Evolutionary conservation across 2,329 filamentous ascomycete species (phyloP).

Genomic region (Cladosporium austrohemisphaericum): DNA sequence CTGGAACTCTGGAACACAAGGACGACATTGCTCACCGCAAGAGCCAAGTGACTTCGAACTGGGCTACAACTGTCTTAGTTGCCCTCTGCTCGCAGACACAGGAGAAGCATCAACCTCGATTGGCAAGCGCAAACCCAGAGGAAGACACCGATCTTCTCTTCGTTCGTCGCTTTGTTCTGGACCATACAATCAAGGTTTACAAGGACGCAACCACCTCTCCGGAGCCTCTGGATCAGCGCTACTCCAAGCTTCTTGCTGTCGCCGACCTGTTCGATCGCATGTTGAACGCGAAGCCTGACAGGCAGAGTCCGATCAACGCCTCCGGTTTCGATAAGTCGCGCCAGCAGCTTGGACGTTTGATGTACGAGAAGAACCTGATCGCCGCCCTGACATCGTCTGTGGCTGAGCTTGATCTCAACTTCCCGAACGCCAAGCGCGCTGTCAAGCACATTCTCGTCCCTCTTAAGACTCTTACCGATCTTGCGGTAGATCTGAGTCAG

Average conservation of each 20-base stretch:
- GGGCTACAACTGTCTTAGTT: conserved; percentile 81
- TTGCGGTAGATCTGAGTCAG: conserved; percentile 80
- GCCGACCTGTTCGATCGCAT: conserved; percentile 92
- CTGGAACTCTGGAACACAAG: conserved; percentile 63
- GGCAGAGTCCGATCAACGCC: conserved; percentile 17
- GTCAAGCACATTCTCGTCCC: conserved; percentile 96
- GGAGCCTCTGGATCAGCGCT: conserved; percentile 79
- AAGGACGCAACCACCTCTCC: conserved; percentile 77
- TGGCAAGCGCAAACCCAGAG: conserved; percentile 60
- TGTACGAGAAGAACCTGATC: conserved; percentile 98
- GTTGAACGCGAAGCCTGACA: conserved; percentile 73
- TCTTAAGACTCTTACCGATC: conserved; percentile 79
- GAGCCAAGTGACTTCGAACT: conserved; percentile 75
- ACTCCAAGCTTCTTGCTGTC: conserved; percentile 79
- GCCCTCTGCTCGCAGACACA: conserved; percentile 83
- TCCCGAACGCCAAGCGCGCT: conserved; percentile 85
- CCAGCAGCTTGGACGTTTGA: conserved; percentile 82
- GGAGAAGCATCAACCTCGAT: conserved; percentile 61
- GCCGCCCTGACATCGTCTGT: conserved; percentile 85
- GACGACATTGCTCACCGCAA: conserved; percentile 80
- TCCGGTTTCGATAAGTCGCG: conserved; percentile 51
- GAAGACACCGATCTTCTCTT: conserved; percentile 83
- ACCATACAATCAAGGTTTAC: conserved; percentile 87
- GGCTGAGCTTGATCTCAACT: conserved; percentile 92
- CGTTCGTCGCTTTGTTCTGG: conserved; percentile 89